These are phyloP conservation scores for Hortiboletus flavorubellus DNA, from an alignment of 768 basidiomycete species.

Conservation along the genomic window DNA sequence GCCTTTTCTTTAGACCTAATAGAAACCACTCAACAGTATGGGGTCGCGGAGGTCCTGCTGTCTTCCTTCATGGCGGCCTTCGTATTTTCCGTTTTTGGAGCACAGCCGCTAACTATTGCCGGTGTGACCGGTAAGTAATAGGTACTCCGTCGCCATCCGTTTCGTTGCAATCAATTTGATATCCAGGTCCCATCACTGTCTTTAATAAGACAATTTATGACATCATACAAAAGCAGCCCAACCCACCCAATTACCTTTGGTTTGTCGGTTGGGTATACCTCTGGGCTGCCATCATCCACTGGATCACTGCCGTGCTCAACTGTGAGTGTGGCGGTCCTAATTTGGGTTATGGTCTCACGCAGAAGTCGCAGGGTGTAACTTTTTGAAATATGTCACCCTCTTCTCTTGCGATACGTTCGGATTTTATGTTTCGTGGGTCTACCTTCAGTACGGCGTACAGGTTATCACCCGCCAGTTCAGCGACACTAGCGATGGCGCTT, in stretches of 20 bases:
- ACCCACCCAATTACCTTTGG: constrained; percentile 73
- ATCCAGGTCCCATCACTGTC: constrained; percentile 81
- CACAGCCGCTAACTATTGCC: constrained; percentile 88
- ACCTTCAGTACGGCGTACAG: constrained; percentile 87
- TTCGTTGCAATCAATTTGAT: neutral
- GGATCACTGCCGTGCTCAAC: constrained; percentile 76
- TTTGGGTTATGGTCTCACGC: neutral
- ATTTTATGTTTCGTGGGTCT: constrained; percentile 90
- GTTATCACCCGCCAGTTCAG: constrained; percentile 71
- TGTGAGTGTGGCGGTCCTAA: constrained; percentile 41
- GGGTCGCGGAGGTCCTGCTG: constrained; percentile 81
- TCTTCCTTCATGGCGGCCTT: constrained; percentile 89
- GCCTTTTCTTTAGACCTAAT: constrained; percentile 92
- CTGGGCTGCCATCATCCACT: constrained; percentile 85
- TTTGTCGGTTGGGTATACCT: constrained; percentile 93
- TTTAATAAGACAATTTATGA: constrained; percentile 88
- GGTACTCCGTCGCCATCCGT: neutral
- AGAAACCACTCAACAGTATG: constrained; percentile 86
- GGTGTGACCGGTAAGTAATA: constrained; percentile 71
- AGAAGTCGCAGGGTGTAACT: constrained; percentile 61
- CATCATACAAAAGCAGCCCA: constrained; percentile 54
- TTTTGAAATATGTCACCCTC: constrained; percentile 81
- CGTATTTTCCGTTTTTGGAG: constrained; percentile 81
- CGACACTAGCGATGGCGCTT: constrained; percentile 41
- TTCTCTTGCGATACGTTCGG: constrained; percentile 93